Percentiles rank a stretch among this genome's conserved stretches.
Conservation (phyloP, 176 grass and related monocot species). For the Urochloa ruziziensis region DNA sequence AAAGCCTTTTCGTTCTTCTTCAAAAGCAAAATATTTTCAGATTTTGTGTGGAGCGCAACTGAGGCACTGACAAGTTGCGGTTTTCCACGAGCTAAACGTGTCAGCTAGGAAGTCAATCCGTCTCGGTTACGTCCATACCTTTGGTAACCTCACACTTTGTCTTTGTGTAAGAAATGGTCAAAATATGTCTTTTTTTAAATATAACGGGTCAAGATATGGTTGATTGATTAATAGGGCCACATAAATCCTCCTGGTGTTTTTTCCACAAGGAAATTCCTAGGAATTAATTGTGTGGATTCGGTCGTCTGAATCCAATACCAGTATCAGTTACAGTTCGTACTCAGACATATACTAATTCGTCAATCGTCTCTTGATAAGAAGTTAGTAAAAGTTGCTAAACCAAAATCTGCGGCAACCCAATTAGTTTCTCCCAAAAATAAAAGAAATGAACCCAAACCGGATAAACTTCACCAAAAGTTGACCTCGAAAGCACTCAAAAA, state of each 20-base stretch:
- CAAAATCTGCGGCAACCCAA: background rate
- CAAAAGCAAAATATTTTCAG: background rate
- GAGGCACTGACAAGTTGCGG: background rate
- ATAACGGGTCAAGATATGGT: background rate
- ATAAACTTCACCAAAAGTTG: constrained; percentile 15
- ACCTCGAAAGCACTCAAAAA: background rate
- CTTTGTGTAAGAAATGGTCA: background rate
- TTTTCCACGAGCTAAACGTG: constrained; percentile 36
- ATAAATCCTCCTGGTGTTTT: background rate
- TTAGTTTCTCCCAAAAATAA: background rate
- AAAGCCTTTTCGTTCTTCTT: background rate
- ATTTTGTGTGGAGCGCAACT: background rate
- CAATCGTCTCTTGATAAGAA: background rate
- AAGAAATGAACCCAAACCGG: background rate
- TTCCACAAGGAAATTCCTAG: too few relatives aligned
- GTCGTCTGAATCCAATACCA: background rate
- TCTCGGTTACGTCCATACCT: background rate
- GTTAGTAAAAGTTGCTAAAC: background rate
- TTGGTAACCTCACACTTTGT: background rate
- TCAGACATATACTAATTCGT: background rate
- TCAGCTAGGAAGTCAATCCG: constrained; percentile 6
- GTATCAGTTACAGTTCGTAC: background rate
- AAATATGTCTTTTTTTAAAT: background rate
- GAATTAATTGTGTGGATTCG: background rate
- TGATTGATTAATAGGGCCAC: background rate